Percentiles rank a stretch among this genome's conserved stretches.
phyloP scores from a whole-genome alignment of 1,139 yeast genomes.

The Pichia inconspicua region DNA sequence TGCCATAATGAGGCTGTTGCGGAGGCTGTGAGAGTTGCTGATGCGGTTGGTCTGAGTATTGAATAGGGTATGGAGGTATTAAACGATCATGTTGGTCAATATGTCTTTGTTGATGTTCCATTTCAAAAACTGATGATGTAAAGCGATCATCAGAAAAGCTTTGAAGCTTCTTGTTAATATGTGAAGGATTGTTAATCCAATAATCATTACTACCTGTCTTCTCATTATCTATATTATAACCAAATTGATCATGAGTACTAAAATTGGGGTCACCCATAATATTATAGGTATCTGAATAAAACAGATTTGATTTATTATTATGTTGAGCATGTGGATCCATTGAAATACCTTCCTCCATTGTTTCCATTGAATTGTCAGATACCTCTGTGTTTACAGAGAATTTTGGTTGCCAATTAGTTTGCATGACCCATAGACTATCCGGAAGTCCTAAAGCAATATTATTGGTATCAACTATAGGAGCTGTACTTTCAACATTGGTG shows the following conservation, averaged over 20 bases:
- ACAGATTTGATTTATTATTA: not conserved
- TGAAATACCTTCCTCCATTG: not conserved
- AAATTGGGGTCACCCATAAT: constrained; percentile 4
- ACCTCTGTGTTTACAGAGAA: constrained; percentile 7
- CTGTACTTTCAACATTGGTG: constrained; percentile 33
- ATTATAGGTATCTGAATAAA: constrained; percentile 1
- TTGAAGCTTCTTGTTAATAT: not conserved
- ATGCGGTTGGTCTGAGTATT: not conserved
- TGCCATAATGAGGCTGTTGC: not conserved
- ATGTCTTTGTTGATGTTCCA: not conserved
- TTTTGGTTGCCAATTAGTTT: constrained; percentile 22
- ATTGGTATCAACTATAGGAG: constrained; percentile 2
- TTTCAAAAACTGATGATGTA: not conserved
- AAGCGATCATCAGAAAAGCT: not conserved
- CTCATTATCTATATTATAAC: not conserved
- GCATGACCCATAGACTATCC: constrained; percentile 21
- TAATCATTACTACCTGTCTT: not conserved
- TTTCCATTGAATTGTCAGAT: not conserved
- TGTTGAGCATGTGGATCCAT: not conserved
- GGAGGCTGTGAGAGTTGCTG: not conserved
- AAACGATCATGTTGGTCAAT: not conserved
- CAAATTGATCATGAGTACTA: not conserved
- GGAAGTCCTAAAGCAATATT: constrained; percentile 6
- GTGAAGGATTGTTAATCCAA: not conserved
- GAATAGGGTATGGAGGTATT: not conserved